Conservation (phyloP, 306 rosid genomes). For the Fragaria vesca region DNA sequence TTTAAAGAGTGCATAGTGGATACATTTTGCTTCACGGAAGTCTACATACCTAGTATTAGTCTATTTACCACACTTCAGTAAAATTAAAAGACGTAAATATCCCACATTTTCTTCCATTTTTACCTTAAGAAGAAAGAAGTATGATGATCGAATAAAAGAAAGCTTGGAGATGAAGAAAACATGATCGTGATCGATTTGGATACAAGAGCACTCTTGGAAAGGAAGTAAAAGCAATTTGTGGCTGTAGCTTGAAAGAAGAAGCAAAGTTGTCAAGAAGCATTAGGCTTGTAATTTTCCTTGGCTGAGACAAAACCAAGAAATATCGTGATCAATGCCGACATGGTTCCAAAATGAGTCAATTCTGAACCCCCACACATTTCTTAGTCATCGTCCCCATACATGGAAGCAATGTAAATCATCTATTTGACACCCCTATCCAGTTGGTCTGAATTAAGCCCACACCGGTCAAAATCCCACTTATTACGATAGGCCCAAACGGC, state of each 20-base stretch:
- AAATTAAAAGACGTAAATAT: neutral
- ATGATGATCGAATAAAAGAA: neutral
- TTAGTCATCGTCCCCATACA: neutral
- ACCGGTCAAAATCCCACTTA: no score
- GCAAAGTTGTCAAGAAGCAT: conserved; percentile 8
- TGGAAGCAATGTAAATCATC: neutral
- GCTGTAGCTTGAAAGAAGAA: neutral
- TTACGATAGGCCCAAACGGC: no score
- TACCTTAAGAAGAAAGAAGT: neutral
- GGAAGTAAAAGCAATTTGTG: conserved; percentile 11
- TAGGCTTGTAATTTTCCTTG: neutral
- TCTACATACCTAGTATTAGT: neutral
- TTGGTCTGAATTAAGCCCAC: no score
- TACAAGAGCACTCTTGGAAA: neutral
- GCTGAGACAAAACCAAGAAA: neutral
- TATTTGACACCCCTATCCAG: no score
- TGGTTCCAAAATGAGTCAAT: neutral
- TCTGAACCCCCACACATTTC: neutral
- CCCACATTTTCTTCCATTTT: neutral
- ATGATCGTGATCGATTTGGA: neutral
- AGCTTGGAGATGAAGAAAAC: neutral
- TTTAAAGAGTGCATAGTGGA: no score
- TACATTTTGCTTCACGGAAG: no score
- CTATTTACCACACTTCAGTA: neutral
- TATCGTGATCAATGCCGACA: neutral